Evolutionary conservation across 2,329 filamentous ascomycete genomes (phyloP), one percentile per base, ranked within the genome.

Genomic region (Pseudogymnoascus sp.): DNA sequence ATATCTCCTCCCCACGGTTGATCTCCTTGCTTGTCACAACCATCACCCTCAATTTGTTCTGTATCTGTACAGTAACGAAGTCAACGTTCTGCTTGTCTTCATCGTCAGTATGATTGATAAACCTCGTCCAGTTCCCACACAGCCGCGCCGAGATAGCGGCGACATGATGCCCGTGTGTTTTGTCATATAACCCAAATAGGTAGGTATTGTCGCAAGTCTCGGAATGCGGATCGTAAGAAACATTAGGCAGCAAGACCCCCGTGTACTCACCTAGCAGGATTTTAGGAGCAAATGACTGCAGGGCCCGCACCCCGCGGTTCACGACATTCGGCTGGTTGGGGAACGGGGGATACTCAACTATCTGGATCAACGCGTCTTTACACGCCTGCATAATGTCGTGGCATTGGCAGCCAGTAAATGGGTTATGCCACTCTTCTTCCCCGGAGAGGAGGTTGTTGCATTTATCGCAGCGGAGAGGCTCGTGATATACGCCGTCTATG

Each of bases 61-160:
- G 6, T 31, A 57, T 34, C 4, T 3, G n/a, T 28, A 2, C n/a
- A 13, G 19, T 16, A 16, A 8, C 2, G 36, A 57, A 57, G 19
- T 21, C 1, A 13, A 57, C 51, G 16, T 57, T 57, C 28, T 34
- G 28, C 51, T 57, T 57, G 23, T 5, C n/a, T 57, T 34, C 6
- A 34, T 57, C 51, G 4, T 36, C 28, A 7, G 51, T 34, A 57
- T 57, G 51, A 16, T 57, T 57, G 51, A 57, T 57, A 57, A 57
- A 57, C 28, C 51, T 57, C n/a, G 51, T 57, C 51, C 51, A 57
- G 51, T 57, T 57, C 28, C 51, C 51, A 57, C 19, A 7, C 16
- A 57, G 25, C 28, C 51, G 51, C 6, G 51, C 28, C n/a, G 51
- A 34, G 51, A 57, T 36, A 21, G 13, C 3, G 28, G 51, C 28